These are phyloP conservation scores for Neurospora sp. DNA, from an alignment of 495 filamentous ascomycete genomes.

Conservation along the genomic window DNA sequence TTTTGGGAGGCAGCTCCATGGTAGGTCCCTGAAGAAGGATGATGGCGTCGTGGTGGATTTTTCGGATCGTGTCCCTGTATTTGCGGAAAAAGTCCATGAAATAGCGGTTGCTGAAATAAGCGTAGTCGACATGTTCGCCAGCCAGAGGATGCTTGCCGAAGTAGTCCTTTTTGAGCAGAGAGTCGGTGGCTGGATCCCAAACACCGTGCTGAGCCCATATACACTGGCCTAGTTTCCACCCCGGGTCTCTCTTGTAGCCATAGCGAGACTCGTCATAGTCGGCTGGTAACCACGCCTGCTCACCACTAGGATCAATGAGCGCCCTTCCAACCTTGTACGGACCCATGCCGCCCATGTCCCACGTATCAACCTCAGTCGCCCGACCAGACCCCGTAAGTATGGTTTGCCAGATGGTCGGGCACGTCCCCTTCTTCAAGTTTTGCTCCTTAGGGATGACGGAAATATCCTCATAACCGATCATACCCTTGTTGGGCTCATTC, in stretches of 20 bases:
- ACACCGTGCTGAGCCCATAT: conserved; percentile 95
- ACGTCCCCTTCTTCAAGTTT: conserved; percentile 85
- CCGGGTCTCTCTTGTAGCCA: conserved; percentile 78
- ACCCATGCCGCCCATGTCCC: conserved; percentile 88
- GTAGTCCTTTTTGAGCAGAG: conserved; percentile 74
- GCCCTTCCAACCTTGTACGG: conserved; percentile 77
- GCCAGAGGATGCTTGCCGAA: conserved; percentile 67
- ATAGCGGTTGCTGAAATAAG: conserved; percentile 77
- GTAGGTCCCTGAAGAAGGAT: conserved; percentile 89
- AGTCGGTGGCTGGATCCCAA: conserved; percentile 77
- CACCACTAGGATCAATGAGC: conserved; percentile 81
- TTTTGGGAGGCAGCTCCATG: conserved; percentile 77
- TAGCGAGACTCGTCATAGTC: conserved; percentile 79
- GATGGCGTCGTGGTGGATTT: conserved; percentile 67
- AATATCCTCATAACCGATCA: conserved; percentile 79
- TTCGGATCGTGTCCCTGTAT: conserved; percentile 62
- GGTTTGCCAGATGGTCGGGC: conserved; percentile 89
- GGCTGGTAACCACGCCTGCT: conserved; percentile 69
- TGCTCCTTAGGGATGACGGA: conserved; percentile 77
- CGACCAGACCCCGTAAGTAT: conserved; percentile 83
- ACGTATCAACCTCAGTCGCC: conserved; percentile 79
- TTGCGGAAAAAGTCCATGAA: conserved; percentile 79
- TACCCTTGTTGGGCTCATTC: conserved; percentile 87
- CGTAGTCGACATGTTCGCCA: conserved; percentile 64
- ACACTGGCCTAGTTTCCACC: conserved; percentile 87